Base-by-base conservation (phyloP, 2,329 filamentous ascomycete genomes). In the Calonectria pseudoreteaudii region DNA sequence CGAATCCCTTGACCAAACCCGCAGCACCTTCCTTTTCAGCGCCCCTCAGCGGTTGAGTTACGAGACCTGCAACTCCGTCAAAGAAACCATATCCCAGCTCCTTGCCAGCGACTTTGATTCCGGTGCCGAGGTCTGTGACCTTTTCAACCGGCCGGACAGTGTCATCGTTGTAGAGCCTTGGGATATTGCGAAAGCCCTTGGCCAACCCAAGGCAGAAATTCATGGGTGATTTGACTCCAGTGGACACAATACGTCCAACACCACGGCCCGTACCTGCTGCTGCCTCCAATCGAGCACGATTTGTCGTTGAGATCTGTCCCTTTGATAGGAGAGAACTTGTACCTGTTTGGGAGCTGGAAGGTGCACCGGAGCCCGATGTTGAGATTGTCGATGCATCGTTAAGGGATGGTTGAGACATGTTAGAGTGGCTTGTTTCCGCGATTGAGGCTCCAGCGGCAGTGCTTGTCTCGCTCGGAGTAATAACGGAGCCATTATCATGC, bases 101-200 rank as follows among this genome's bases (percentile, higher is more conserved):
- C 82, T 94, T 95, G 2, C 94, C 91, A 5, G 95, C 96, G 56
- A 95, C 92, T 75, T 89, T 92, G 31, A 98, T 84, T 0, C 96
- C 96, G 75, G 93, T 94, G 67, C 91, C 89, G 65, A 98, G 86
- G 66, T 93, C 93, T 0, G 94, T 95, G 6, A 98, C 94, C 78
- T 94, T 95, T 72, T 95, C 93, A 1, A 90, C 87, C n/a, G 93
- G 93, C 11, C 94, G 90, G 0, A 98, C 92, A 1, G 93, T 96
- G 1, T 94, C 92, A 79, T 98, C 95, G 52, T 95, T 94, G 81
- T 98, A 98, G 1, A 98, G 86, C 77, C 91, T 93, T 0, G 96
- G 95, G 8, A 94, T 93, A 79, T 98, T 98, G 81, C 96, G 93
- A 82, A 98, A 97, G 0, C 96, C 96, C 83, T 94, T 94, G 0